phyloP scores from a whole-genome alignment of 139 green algal genomes.

The Chlamydomonas eustigma region DNA sequence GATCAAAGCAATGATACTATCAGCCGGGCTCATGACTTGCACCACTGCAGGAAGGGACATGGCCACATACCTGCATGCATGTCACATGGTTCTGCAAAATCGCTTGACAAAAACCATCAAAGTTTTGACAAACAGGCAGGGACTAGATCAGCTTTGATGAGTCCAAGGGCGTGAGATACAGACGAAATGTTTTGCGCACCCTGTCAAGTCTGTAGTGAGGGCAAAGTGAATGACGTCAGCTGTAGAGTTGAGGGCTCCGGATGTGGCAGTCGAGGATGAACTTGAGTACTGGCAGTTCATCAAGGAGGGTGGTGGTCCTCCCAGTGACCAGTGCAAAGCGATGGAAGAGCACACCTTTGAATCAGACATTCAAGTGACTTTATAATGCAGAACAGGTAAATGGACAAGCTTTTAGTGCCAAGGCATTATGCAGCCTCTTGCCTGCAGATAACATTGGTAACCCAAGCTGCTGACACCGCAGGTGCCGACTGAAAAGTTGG shows the following conservation, averaged over 20 bases:
- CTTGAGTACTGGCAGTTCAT: constrained; percentile 11
- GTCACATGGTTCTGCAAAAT: too few relatives aligned
- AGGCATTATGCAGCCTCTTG: too few relatives aligned
- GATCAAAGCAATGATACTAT: not conserved
- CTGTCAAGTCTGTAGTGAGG: not conserved
- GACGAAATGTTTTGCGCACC: too few relatives aligned
- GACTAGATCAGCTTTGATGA: too few relatives aligned
- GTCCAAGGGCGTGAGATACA: too few relatives aligned
- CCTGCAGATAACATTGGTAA: not conserved
- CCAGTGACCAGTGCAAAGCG: constrained; percentile 24
- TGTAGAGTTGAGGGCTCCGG: not conserved
- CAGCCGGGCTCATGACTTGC: not conserved
- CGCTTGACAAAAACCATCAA: too few relatives aligned
- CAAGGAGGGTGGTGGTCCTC: constrained; percentile 6
- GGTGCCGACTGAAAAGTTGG: too few relatives aligned
- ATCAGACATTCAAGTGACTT: too few relatives aligned
- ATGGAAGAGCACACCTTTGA: constrained; percentile 23
- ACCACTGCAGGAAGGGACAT: not conserved
- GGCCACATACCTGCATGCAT: not conserved
- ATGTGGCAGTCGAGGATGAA: not conserved
- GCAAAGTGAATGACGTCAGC: not conserved
- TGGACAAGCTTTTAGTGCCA: too few relatives aligned
- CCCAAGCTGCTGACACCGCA: not conserved
- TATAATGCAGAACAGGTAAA: too few relatives aligned
- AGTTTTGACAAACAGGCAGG: too few relatives aligned